A percentile compares a stretch with the other conserved stretches of the same genome.
These are phyloP conservation scores for Mycena galericulata DNA, from an alignment of 768 basidiomycete species.

Conservation along the genomic window DNA sequence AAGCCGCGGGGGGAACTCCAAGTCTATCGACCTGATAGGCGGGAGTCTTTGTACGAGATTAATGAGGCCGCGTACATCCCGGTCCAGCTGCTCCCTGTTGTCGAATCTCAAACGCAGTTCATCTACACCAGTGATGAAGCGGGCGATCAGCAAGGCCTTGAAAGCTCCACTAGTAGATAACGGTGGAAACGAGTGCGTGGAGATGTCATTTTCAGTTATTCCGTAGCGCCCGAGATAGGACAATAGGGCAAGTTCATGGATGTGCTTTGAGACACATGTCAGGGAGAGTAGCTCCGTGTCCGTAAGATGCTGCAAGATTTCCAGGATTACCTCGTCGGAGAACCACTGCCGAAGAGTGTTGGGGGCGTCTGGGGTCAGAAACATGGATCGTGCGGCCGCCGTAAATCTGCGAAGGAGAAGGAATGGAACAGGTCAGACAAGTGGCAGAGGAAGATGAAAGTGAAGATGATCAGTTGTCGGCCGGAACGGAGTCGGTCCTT, in stretches of 20 bases:
- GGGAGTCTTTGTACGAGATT: background rate
- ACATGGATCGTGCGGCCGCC: too few species aligned
- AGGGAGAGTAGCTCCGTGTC: slow-evolving; percentile 16
- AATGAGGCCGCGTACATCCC: slow-evolving; percentile 1
- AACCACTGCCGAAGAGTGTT: too few species aligned
- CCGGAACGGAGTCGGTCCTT: too few species aligned
- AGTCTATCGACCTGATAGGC: slow-evolving; percentile 1
- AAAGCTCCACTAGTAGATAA: slow-evolving; percentile 15
- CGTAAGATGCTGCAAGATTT: slow-evolving; percentile 11
- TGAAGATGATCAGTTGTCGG: too few species aligned
- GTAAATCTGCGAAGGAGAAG: too few species aligned
- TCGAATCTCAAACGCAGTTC: slow-evolving; percentile 2
- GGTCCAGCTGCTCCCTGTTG: background rate
- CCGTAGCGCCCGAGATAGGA: slow-evolving; percentile 11
- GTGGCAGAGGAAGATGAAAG: too few species aligned
- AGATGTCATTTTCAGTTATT: slow-evolving; percentile 10
- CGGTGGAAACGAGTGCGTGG: background rate
- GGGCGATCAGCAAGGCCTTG: slow-evolving; percentile 9
- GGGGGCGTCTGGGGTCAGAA: too few species aligned
- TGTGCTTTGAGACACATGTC: slow-evolving; percentile 9
- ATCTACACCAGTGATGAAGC: slow-evolving; percentile 9
- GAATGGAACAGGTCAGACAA: too few species aligned
- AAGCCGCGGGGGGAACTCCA: background rate
- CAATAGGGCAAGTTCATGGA: slow-evolving; percentile 16
- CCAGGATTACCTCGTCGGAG: slow-evolving; percentile 13